Base-by-base conservation (phyloP, 2,329 filamentous ascomycete genomes). In the Cytospora paraplurivora region DNA sequence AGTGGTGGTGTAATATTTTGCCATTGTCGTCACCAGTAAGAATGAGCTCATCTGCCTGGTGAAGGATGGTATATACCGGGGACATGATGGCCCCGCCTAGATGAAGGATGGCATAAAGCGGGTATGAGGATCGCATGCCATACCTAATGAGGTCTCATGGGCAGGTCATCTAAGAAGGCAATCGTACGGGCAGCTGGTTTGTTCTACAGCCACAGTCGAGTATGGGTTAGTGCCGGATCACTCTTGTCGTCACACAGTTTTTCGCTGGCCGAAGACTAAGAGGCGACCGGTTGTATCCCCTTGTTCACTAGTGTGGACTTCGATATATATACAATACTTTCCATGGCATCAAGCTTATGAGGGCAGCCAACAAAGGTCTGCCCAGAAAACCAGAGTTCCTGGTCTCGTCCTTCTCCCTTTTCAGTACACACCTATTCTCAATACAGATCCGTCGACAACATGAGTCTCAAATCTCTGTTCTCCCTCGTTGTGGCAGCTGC, bases 401-500 rank as follows among this genome's bases (percentile, higher is more conserved):
- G 34, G 17, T 44, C 51, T 8, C 33, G 19, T 57, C 38, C 35
- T 41, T 55, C 41, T 52, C 27, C n/a, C 27, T 27, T 2, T 56
- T 44, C 17, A n/a, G 17, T 7, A 17, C 3, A 12, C 35, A 21
- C 27, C 17, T 27, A 13, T 62, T 32, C 33, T 51, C 35, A 13
- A n/a, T 32, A 17, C 32, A 37, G 6, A 35, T 38, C 41, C 17
- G n/a, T 21, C 50, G 19, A 19, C n/a, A 61, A 21, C 11, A 66
- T 66, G 62, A n/a, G 33, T 38, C 21, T 38, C 41, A 34, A 27
- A 11, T 21, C 44, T 34, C 38, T 59, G 12, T 35, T 64, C 27
- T 44, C 54, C 10, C 32, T 61, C 19, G 44, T 66, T 4, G 41
- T 56, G 27, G 54, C 62, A 49, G 55, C 62, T 34, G 44, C 50